Percentiles rank a stretch among this genome's conserved stretches.
Conservation (phyloP, 1,284 basidiomycete genomes). For the Apiotrichum sp. region DNA sequence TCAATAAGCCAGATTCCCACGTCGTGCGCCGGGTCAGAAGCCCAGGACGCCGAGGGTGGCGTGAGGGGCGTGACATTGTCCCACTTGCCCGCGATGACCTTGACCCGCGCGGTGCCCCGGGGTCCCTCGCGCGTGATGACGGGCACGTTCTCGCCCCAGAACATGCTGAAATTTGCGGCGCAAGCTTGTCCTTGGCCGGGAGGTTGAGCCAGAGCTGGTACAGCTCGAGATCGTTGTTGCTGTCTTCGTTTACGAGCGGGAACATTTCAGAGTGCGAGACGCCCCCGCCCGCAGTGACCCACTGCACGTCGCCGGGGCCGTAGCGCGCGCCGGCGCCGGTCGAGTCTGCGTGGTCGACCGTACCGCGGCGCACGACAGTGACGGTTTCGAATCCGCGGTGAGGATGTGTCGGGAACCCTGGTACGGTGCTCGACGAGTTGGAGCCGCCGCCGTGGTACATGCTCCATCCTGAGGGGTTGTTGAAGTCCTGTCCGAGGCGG, state of each 20-base stretch:
- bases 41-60: slow-evolving; percentile 7
- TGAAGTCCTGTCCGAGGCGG: slow-evolving; percentile 10
- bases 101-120: background rate
- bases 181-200: slow-evolving; percentile 5
- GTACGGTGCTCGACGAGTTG: background rate
- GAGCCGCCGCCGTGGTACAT: slow-evolving; percentile 15
- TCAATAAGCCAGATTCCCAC: slow-evolving; percentile 13
- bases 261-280: slow-evolving; percentile 18
- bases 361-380: background rate
- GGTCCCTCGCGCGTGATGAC: background rate
- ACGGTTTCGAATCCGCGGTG: slow-evolving; percentile 1
- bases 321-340: slow-evolving; percentile 14
- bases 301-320: slow-evolving; percentile 17
- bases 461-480: slow-evolving; percentile 10
- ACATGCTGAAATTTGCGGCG: slow-evolving; percentile 14
- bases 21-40: slow-evolving; percentile 3
- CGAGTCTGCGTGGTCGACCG: slow-evolving; percentile 15
- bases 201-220: slow-evolving; percentile 22
- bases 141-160: slow-evolving; percentile 15
- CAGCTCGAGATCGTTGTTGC: slow-evolving; percentile 10
- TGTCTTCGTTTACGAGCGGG: slow-evolving; percentile 8
- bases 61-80: background rate
- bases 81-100: slow-evolving; percentile 11
- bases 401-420: slow-evolving; percentile 17
- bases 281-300: slow-evolving; percentile 16